Evolutionary conservation across 2,329 filamentous ascomycete genomes (phyloP).

Genomic region (Periconia macrospinosa): DNA sequence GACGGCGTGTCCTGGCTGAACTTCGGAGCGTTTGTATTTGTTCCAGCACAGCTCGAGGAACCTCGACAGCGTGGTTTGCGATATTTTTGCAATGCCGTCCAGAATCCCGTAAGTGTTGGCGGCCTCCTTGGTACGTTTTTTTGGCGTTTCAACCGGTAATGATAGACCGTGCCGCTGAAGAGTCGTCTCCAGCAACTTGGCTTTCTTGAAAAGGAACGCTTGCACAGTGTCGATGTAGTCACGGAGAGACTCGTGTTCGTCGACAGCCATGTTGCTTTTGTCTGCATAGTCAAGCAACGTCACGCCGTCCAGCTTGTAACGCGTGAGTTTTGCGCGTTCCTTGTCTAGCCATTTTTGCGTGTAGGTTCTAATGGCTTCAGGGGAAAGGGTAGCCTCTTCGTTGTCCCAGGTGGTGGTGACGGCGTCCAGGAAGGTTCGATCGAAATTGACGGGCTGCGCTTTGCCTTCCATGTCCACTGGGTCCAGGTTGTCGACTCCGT

Average conservation of each 20-base stretch:
- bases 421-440: constrained; percentile 83
- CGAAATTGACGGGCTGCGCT: constrained; percentile 88
- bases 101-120: constrained; percentile 39
- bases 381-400: constrained; percentile 70
- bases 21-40: constrained; percentile 88
- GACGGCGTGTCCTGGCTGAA: constrained; percentile 93
- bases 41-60: constrained; percentile 83
- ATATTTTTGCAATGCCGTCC: constrained; percentile 85
- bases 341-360: constrained; percentile 69
- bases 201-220: constrained; percentile 67
- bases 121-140: constrained; percentile 31
- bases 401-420: constrained; percentile 79
- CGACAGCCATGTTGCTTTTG: constrained; percentile 60
- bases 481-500: constrained; percentile 92
- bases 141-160: constrained; percentile 12
- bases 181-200: constrained; percentile 61
- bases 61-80: constrained; percentile 67
- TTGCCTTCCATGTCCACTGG: constrained; percentile 97
- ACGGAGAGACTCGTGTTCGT: constrained; percentile 71
- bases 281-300: constrained; percentile 69
- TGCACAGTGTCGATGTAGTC: constrained; percentile 80
- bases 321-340: constrained; percentile 61
- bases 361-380: constrained; percentile 70
- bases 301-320: constrained; percentile 35
- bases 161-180: constrained; percentile 29